Base-by-base conservation (phyloP, 2,329 filamentous ascomycete species). In the Sporothrix brasiliensis region DNA sequence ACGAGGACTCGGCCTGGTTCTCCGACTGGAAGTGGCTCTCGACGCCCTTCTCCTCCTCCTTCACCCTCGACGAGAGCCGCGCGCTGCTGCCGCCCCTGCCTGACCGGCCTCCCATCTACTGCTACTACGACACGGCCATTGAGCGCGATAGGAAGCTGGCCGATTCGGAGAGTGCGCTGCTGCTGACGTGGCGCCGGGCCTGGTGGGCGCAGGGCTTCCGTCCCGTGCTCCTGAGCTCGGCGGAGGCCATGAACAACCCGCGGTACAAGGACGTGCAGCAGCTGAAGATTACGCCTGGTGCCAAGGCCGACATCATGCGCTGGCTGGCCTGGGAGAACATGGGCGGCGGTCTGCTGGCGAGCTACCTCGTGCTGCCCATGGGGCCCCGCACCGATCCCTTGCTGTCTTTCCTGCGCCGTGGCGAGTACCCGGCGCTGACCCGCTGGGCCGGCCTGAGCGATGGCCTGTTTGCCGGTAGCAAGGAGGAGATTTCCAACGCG, bases 191-290 rank as follows among this genome's bases (percentile, higher is more conserved):
- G 95, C 87, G 94, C 72, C 87, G 93, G 60, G 94, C 94, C 2
- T 98, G 94, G 93, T 98, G 93, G 92, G 93, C 94, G 0, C 89
- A 96, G 76, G 95, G 94, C 13, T 97, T 98, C 81, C 89, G 86
- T 73, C 94, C 95, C 0, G 85, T 95, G 9, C 91, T 98, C 53
- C 81, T 98, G 70, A 90, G 91, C 67, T 86, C 88, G 19, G 88
- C 87, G 0, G 94, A 98, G 78, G 93, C 94, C 21, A 91, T 90
- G 84, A 89, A 89, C 76, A 95, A 97, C 77, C 92, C 92, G 0
- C 81, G 92, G 24, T 97, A 94, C 78, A 84, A 89, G 74, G 84
- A 89, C 68, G 81, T 97, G 68, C 89, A 93, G 78, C 79, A 79
- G 27, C 79, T 88, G 70, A 81, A 87, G n/a, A 76, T 93, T 41